phyloP scores from a whole-genome alignment of 2,329 filamentous ascomycete species.

The Colletotrichum euphorbiae region DNA sequence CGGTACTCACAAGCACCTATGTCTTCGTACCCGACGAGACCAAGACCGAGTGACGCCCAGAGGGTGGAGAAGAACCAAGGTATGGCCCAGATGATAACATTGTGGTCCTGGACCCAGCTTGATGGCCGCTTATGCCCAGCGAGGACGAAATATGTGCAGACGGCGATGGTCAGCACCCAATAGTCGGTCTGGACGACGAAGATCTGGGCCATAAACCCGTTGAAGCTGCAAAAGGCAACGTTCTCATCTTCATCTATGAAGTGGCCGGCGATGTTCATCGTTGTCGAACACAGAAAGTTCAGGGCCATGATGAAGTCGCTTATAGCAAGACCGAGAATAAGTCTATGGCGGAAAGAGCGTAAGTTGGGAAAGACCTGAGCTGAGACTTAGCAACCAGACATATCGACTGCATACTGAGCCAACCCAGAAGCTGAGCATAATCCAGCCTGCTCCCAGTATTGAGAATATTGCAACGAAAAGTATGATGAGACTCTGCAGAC shows the following conservation, averaged over 20 bases:
- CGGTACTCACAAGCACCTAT: conserved; percentile 46
- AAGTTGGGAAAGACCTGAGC: conserved; percentile 52
- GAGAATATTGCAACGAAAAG: conserved; percentile 50
- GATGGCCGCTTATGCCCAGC: conserved; percentile 51
- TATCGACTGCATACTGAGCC: conserved; percentile 11
- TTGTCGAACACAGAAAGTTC: conserved; percentile 53
- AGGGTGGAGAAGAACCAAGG: conserved; percentile 52
- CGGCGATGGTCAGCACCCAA: conserved; percentile 55
- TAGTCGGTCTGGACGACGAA: conserved; percentile 59
- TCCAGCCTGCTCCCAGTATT: conserved; percentile 51
- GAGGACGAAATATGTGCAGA: conserved; percentile 55
- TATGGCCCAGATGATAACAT: conserved; percentile 47
- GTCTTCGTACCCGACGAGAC: conserved; percentile 47
- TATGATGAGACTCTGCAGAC: conserved; percentile 47
- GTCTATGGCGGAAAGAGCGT: conserved; percentile 53
- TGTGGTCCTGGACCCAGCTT: conserved; percentile 52
- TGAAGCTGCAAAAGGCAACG: conserved; percentile 52
- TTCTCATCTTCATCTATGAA: conserved; percentile 46
- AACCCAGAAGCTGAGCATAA: conserved; percentile 51
- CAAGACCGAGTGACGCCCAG: conserved; percentile 50
- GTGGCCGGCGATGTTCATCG: conserved; percentile 49
- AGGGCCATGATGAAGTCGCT: conserved; percentile 55
- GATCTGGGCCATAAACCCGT: conserved; percentile 56
- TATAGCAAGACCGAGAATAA: conserved; percentile 54
- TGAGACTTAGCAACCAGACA: background rate